These are phyloP conservation scores for Stachybotrys echinatus DNA, from an alignment of 2,329 filamentous ascomycete species.

Conservation along the genomic window DNA sequence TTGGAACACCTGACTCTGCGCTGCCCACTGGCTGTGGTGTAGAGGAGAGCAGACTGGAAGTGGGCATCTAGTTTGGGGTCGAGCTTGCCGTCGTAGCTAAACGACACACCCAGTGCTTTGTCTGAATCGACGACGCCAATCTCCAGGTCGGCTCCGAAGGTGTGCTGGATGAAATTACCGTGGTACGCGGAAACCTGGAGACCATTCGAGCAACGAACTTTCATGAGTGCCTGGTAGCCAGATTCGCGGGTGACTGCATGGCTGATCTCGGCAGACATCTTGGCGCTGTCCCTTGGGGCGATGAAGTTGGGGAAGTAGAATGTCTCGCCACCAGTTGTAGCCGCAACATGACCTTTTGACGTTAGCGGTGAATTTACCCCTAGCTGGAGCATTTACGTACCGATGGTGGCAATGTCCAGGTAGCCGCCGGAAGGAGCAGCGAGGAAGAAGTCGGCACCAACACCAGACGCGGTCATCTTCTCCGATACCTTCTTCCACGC, in stretches of 20 bases:
- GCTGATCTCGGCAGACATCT: slow-evolving; percentile 77
- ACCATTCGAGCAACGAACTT: slow-evolving; percentile 95
- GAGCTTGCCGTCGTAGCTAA: slow-evolving; percentile 95
- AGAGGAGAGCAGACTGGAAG: slow-evolving; percentile 92
- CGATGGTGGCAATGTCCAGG: slow-evolving; percentile 87
- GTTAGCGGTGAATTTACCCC: neutral
- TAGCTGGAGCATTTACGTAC: slow-evolving; percentile 36
- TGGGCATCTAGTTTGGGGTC: slow-evolving; percentile 94
- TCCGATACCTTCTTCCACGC: slow-evolving; percentile 81
- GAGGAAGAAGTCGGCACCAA: slow-evolving; percentile 92
- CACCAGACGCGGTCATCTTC: slow-evolving; percentile 80
- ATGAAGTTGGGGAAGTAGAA: slow-evolving; percentile 98
- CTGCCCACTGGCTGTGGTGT: slow-evolving; percentile 86
- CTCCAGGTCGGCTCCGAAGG: slow-evolving; percentile 89
- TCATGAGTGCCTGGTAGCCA: slow-evolving; percentile 94
- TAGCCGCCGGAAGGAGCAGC: slow-evolving; percentile 87
- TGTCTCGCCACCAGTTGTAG: slow-evolving; percentile 87
- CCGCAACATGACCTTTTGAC: slow-evolving; percentile 67
- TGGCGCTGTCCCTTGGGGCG: slow-evolving; percentile 75
- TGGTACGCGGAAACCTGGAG: slow-evolving; percentile 92
- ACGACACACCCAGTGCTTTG: slow-evolving; percentile 86
- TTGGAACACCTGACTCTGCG: slow-evolving; percentile 90
- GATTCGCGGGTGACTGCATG: slow-evolving; percentile 86
- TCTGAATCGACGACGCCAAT: slow-evolving; percentile 90
- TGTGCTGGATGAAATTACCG: slow-evolving; percentile 94